Conservation (phyloP, 2,329 filamentous ascomycete species). For the Chaetomium globosum region DNA sequence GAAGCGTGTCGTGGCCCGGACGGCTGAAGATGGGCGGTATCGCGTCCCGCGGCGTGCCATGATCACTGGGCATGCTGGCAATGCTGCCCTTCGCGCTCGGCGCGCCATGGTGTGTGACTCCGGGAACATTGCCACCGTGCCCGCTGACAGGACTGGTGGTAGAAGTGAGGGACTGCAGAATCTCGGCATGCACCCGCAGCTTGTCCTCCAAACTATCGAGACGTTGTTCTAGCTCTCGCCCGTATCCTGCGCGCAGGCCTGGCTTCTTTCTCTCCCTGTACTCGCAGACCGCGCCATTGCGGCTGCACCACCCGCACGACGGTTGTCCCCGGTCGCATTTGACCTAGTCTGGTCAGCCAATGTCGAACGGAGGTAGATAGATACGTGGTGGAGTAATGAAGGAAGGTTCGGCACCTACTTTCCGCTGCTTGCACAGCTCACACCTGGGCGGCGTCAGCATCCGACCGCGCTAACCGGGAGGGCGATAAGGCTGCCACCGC, state of each 20-base stretch:
- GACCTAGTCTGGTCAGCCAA: constrained; percentile 49
- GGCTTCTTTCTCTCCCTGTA: constrained; percentile 72
- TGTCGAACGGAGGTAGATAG: not conserved
- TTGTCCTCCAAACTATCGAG: constrained; percentile 71
- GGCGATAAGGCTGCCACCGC: constrained; percentile 29
- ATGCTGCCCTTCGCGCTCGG: constrained; percentile 55
- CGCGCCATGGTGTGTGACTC: constrained; percentile 35
- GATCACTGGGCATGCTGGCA: constrained; percentile 53
- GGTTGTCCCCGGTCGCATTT: constrained; percentile 78
- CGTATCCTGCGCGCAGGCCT: constrained; percentile 67
- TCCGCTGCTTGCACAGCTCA: constrained; percentile 79
- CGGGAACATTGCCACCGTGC: constrained; percentile 24
- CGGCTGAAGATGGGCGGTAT: constrained; percentile 51
- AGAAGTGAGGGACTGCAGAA: constrained; percentile 60
- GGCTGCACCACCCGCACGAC: constrained; percentile 68
- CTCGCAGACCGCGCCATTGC: constrained; percentile 65
- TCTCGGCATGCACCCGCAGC: constrained; percentile 65
- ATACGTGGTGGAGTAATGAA: not conserved
- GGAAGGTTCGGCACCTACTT: constrained; percentile 53
- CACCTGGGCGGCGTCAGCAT: constrained; percentile 52
- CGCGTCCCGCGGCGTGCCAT: constrained; percentile 57
- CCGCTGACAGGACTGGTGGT: constrained; percentile 42
- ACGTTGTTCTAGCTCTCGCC: constrained; percentile 71
- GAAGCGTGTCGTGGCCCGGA: constrained; percentile 48
- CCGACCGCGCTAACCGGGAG: constrained; percentile 18